These are phyloP conservation scores for Cylindrotheca fusiformis DNA, from an alignment of 108 stramenopile genomes.

Conservation along the genomic window DNA sequence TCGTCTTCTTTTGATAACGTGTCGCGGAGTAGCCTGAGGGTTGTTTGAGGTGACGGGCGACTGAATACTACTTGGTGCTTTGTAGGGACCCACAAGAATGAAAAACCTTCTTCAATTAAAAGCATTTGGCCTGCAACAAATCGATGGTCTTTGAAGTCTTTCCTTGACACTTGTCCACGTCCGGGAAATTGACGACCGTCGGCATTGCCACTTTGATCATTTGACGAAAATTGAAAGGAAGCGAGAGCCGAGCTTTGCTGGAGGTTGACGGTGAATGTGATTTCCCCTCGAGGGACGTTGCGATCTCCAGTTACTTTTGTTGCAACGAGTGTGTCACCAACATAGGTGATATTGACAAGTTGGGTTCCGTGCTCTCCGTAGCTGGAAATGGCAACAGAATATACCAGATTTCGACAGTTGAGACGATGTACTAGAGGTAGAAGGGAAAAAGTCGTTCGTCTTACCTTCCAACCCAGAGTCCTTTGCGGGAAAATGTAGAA, in stretches of 20 bases:
- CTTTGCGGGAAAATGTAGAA: too few relatives aligned
- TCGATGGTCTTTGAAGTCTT: slow-evolving; percentile 56
- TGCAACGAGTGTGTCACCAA: slow-evolving; percentile 68
- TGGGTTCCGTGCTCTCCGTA: slow-evolving; percentile 67
- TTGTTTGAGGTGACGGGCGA: slow-evolving; percentile 61
- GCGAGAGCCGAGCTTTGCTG: slow-evolving; percentile 28
- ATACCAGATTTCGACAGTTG: neutral
- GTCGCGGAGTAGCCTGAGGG: slow-evolving; percentile 43
- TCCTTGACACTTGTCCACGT: slow-evolving; percentile 62
- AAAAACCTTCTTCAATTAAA: slow-evolving; percentile 67
- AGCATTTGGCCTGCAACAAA: slow-evolving; percentile 78
- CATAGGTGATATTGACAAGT: slow-evolving; percentile 71
- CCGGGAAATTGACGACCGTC: slow-evolving; percentile 57
- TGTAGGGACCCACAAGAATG: slow-evolving; percentile 78
- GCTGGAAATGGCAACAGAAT: slow-evolving; percentile 19
- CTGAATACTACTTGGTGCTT: slow-evolving; percentile 76
- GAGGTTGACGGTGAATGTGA: slow-evolving; percentile 67
- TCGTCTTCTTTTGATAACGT: slow-evolving; percentile 52
- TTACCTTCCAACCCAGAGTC: slow-evolving; percentile 87
- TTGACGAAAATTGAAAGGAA: slow-evolving; percentile 40
- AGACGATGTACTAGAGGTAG: neutral
- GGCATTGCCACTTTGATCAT: slow-evolving; percentile 48
- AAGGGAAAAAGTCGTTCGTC: slow-evolving; percentile 13
- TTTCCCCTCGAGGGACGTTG: slow-evolving; percentile 71
- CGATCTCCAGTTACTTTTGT: slow-evolving; percentile 75